Percentiles rank a stretch among this genome's conserved stretches.
phyloP scores from a whole-genome alignment of 208 protist genomes.

The Trypanosoma avium region DNA sequence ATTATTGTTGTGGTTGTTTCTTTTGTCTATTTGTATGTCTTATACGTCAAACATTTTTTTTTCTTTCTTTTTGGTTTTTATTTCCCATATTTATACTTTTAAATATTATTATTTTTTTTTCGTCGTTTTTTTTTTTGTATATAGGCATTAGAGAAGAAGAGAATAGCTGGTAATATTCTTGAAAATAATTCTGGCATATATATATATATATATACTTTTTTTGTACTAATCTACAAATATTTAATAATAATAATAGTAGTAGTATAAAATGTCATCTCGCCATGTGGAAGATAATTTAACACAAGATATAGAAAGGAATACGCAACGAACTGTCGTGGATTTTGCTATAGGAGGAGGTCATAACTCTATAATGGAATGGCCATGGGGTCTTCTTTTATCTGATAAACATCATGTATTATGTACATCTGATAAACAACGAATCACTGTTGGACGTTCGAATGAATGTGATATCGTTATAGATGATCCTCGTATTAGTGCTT shows the following conservation, averaged over 20 bases:
- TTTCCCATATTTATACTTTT: no score
- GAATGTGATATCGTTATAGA: constrained; percentile 41
- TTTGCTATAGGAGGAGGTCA: not conserved
- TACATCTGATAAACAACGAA: constrained; percentile 29
- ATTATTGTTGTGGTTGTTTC: no score
- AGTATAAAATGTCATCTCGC: not conserved
- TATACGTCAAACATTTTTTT: no score
- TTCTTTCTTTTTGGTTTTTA: not conserved
- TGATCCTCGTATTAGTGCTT: constrained; percentile 41
- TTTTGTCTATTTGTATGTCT: no score
- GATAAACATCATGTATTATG: constrained; percentile 43
- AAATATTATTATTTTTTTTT: no score
- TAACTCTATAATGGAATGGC: not conserved
- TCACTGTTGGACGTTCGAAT: constrained; percentile 48
- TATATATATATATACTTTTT: no score
- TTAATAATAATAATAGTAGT: no score
- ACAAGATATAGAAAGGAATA: not conserved
- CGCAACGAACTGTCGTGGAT: constrained; percentile 11
- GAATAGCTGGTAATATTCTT: not conserved
- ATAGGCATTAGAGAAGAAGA: not conserved
- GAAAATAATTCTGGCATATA: no score
- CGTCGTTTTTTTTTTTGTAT: not conserved
- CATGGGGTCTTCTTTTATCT: constrained; percentile 57
- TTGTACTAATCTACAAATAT: no score
- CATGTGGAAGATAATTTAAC: not conserved